Percentiles rank a stretch among this genome's conserved stretches.
phyloP scores from a whole-genome alignment of 2,329 filamentous ascomycete species.

The Pestalotiopsis sp. region DNA sequence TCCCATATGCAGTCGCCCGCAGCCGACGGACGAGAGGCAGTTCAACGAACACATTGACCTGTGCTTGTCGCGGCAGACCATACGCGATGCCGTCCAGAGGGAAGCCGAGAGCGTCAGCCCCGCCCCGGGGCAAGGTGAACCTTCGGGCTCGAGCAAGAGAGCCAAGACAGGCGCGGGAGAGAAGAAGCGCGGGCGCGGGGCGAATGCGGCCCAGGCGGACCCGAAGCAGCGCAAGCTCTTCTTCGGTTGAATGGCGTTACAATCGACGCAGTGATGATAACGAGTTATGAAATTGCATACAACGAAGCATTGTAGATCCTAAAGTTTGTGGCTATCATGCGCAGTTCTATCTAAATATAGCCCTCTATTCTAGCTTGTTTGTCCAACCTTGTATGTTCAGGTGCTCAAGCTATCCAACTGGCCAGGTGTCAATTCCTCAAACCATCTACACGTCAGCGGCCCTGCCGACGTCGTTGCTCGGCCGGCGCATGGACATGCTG shows the following conservation, averaged over 20 bases:
- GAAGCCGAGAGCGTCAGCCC: slow-evolving; percentile 30
- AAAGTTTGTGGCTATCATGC: too few species aligned
- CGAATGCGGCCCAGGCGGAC: slow-evolving; percentile 19
- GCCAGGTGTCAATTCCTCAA: too few species aligned
- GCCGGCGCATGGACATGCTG: slow-evolving; percentile 34
- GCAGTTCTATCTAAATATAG: not conserved
- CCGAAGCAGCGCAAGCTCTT: slow-evolving; percentile 43
- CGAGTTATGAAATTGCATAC: slow-evolving; percentile 1
- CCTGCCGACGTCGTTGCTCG: slow-evolving; percentile 18
- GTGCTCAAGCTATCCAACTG: too few species aligned
- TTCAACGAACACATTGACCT: slow-evolving; percentile 95
- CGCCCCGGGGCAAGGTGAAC: slow-evolving; percentile 34
- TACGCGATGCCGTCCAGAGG: slow-evolving; percentile 76
- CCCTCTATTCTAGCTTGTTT: not conserved
- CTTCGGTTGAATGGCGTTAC: slow-evolving; percentile 41
- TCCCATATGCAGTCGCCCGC: slow-evolving; percentile 81
- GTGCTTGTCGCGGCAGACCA: slow-evolving; percentile 84
- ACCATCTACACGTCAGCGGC: not conserved
- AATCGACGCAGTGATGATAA: slow-evolving; percentile 12
- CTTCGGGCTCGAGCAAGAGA: slow-evolving; percentile 29
- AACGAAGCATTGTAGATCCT: not conserved
- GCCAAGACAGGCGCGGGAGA: slow-evolving; percentile 25
- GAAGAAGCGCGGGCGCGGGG: slow-evolving; percentile 25
- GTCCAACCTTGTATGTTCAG: too few species aligned
- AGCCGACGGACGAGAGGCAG: slow-evolving; percentile 69